phyloP scores from a whole-genome alignment of 495 filamentous ascomycete genomes.

The Penicillium robsamsonii region DNA sequence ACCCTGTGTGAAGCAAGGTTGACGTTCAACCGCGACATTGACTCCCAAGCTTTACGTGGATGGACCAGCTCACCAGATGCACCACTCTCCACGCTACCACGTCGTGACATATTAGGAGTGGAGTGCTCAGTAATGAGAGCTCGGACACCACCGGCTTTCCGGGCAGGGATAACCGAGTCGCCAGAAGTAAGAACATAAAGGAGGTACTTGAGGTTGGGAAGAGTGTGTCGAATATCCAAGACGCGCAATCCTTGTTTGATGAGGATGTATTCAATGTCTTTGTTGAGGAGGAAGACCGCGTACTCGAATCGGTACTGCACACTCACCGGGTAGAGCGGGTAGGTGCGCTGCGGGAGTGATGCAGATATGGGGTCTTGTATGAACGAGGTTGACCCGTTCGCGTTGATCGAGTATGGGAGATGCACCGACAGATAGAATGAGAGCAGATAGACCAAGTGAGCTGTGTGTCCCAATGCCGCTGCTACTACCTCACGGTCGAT shows the following conservation, averaged over 20 bases:
- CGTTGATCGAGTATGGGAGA: slow-evolving; percentile 76
- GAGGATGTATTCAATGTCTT: slow-evolving; percentile 85
- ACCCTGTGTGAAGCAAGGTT: slow-evolving; percentile 25
- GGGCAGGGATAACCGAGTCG: slow-evolving; percentile 68
- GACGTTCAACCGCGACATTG: slow-evolving; percentile 33
- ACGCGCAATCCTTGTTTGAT: slow-evolving; percentile 68
- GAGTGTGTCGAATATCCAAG: slow-evolving; percentile 83
- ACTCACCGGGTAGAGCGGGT: slow-evolving; percentile 76
- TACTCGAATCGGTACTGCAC: slow-evolving; percentile 90
- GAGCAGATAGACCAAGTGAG: slow-evolving; percentile 71
- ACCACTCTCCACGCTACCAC: slow-evolving; percentile 42
- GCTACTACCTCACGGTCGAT: slow-evolving; percentile 66
- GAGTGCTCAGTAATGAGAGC: slow-evolving; percentile 49
- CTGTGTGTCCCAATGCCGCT: slow-evolving; percentile 79
- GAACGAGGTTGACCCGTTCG: slow-evolving; percentile 68
- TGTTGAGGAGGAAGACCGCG: slow-evolving; percentile 89
- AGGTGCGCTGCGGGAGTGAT: slow-evolving; percentile 63
- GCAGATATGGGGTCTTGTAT: slow-evolving; percentile 78
- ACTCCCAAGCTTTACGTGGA: slow-evolving; percentile 29
- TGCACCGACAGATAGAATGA: slow-evolving; percentile 78
- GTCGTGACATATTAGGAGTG: slow-evolving; percentile 39
- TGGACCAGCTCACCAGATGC: slow-evolving; percentile 34
- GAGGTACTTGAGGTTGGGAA: slow-evolving; percentile 92
- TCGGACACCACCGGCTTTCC: slow-evolving; percentile 74
- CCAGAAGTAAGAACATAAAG: slow-evolving; percentile 80